Evolutionary conservation across 164 flowering plant species (phyloP), one percentile per base, ranked within the genome.

Genomic region (Aristolochia fimbriata): DNA sequence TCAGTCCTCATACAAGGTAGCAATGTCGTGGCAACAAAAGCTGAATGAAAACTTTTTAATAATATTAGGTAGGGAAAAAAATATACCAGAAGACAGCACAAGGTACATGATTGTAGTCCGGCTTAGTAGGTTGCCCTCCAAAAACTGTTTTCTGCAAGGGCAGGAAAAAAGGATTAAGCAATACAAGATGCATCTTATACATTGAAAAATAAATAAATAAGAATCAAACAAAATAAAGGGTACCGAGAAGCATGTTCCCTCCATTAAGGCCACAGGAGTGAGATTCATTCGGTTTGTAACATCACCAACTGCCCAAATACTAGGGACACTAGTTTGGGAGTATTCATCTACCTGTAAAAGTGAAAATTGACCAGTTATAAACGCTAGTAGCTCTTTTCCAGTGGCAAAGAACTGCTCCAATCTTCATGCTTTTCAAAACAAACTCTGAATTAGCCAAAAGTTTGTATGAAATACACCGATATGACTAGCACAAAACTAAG

Each of bases 281-380:
- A 88, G 92, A 72, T 88, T 88, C 61, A 84, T 77, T 21, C 96
- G 73, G 68, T 88, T 84, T 54, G 96, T 88, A 68, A 86, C 99
- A 83, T 93, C 99, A 65, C 99, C 99, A 47, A 93, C 73, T 57
- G 99, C 99, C 97, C 96, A 93, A 69, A 93, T 88, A 72, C 91
- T 90, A 25, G 96, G 89, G 62, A 93, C 60, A 61, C 67, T 88
- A 60, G 99, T 86, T 45, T 76, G 76, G 20, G 99, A 90, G 70
- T 77, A 85, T 62, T 84, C 97, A 64, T 93, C 84, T 6, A 93
- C 99, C 99, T 93, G 77, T 8, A 68, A 15, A 59, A 30, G 21
- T 1, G 19, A 4, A 49, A 49, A 17, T 6, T 49, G 22, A 49
- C 14, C 2, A 8, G 22, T 49, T 49, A 17, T 5, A 49, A 49